Evolutionary conservation across 352 stramenopile genomes (phyloP), one percentile per base, ranked within the genome.

Genomic region (Stephanocyclus meneghinianus): DNA sequence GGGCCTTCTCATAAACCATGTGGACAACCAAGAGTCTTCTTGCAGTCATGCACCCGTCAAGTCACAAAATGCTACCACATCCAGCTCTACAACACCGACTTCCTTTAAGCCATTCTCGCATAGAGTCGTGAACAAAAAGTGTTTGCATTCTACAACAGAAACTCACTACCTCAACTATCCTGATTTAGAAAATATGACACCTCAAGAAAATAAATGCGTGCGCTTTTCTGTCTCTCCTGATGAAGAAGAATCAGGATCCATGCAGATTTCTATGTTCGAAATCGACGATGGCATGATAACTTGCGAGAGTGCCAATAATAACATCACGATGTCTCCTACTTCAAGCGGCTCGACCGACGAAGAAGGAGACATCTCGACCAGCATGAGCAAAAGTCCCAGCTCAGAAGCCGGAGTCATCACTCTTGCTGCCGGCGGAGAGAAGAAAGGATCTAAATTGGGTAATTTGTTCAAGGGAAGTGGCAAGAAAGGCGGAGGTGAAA

Each of bases 191-290:
- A 32, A 32, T 26, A 32, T 32, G 15, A 62, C 21, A 62, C 11
- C 53, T 44, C 37, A 26, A 47, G 44, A 48, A 21, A 53, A 66
- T 35, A 16, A 26, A 59, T 48, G 21, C 15, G 59, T 61, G 35
- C 53, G 55, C 35, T 40, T 74, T 2, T 66, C 51, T 32, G 62
- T 74, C 13, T 35, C 37, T 45, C 66, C 66, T 8, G 66, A 71
- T 62, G 70, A 77, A 40, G 68, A 76, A 18, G 60, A 61, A 32
- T 50, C 44, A 13, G 70, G 59, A 47, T 79, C 72, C 4, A 74
- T 78, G 71, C 71, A 78, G 47, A 57, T 78, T 35, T 44, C n/a
- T 8, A 26, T 78, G 21, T 18, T 64, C 2, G 55, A 53, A 15
- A 62, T 26, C 16, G 21, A 45, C 3, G 16, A 44, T n/a, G 18